These are phyloP conservation scores for Xerocomellus dryophilus DNA, from an alignment of 768 basidiomycete species.

Conservation along the genomic window DNA sequence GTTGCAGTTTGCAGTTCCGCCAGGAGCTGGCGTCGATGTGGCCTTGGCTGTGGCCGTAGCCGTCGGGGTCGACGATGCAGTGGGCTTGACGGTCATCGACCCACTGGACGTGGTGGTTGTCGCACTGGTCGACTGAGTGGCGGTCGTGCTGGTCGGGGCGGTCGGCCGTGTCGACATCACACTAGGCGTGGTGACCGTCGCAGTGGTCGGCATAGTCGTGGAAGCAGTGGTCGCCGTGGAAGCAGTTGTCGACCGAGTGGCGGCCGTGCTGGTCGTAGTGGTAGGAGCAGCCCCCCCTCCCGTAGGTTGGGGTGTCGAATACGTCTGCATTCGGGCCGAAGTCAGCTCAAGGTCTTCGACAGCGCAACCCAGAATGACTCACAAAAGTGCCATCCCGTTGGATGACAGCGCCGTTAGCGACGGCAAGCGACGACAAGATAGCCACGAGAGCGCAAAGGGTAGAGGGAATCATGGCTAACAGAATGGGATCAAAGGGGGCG, in stretches of 20 bases:
- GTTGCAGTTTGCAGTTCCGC: slow-evolving; percentile 7
- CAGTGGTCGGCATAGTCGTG: too few relatives aligned
- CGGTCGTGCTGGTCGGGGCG: background rate
- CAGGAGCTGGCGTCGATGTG: background rate
- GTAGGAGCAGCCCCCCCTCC: background rate
- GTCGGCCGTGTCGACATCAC: background rate
- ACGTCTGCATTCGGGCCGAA: background rate
- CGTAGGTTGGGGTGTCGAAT: slow-evolving; percentile 10
- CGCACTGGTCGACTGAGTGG: background rate
- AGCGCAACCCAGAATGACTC: background rate
- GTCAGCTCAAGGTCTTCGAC: background rate
- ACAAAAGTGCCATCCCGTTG: slow-evolving; percentile 17
- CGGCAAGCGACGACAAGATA: slow-evolving; percentile 12
- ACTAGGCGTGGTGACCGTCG: background rate
- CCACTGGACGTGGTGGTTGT: background rate
- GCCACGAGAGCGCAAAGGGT: slow-evolving; percentile 2
- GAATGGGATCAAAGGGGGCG: background rate
- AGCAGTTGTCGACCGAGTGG: background rate
- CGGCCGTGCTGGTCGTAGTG: background rate
- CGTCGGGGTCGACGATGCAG: background rate
- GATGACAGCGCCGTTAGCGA: slow-evolving; percentile 16
- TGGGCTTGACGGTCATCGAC: too few relatives aligned
- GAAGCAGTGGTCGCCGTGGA: too few relatives aligned
- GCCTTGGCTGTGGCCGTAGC: background rate
- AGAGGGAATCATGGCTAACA: slow-evolving; percentile 6